Base-by-base conservation (phyloP, 106 monocot genomes). In the Agapanthus africanus region DNA sequence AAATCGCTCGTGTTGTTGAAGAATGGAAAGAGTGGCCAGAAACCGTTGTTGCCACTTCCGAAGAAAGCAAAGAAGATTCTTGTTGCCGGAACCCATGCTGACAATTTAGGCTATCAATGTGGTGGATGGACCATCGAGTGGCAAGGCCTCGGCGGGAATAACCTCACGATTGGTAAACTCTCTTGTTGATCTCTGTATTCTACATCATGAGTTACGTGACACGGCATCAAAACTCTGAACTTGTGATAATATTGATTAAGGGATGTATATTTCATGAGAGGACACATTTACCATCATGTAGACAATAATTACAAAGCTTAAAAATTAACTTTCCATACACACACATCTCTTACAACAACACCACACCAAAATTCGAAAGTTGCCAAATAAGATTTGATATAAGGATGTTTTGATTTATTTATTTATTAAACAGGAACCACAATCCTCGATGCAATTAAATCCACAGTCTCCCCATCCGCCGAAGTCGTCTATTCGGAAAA, bases 71-170 rank as follows among this genome's bases (percentile, higher is more conserved):
- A 39, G 27, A 86, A 73, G 42, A 79, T 86, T 35, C 79, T 86
- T 11, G 70, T 86, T n/a, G 82, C 85, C 0, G 85, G 85, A 3
- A 70, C 60, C 44, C 82, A 86, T 73, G 85, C 85, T 11, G 54
- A 86, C 46, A 76, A 86, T 62, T 62, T 86, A 40, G 85, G 85
- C 0, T 79, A 72, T 26, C 85, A 86, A 38, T 86, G 85, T n/a
- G 85, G 85, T 11, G 85, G 85, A 5, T 86, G 85, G 85, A 86
- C 85, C 1, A 75, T 76, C 8, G 65, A 69, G 8, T 86, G 85
- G 85, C 85, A 86, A 70, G 85, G 85, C n/a, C 37, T 67, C 11
- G 47, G 73, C 6, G 85, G 85, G 22, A 86, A 86, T 62, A 82
- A 81, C 16, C 47, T 76, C 40, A 82, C 85, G 11, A 38, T 66